Evolutionary conservation across 2,329 filamentous ascomycete genomes (phyloP).

Genomic region (Nemania abortiva): DNA sequence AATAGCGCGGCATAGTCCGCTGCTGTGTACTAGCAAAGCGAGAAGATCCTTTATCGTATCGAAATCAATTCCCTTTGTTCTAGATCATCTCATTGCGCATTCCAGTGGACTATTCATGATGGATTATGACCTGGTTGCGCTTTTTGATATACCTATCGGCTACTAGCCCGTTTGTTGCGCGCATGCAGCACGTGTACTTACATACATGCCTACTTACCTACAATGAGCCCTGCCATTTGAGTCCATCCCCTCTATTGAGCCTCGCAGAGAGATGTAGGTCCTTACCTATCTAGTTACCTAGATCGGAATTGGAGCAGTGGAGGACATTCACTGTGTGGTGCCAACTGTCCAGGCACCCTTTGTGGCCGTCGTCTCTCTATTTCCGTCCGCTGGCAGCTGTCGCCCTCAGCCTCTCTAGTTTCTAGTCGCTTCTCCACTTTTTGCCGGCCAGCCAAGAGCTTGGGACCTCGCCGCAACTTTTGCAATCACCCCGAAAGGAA

Average conservation of each 20-base stretch:
- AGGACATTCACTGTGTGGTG: neutral
- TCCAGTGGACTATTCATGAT: neutral
- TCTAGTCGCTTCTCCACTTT: constrained; percentile 40
- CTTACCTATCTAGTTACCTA: neutral
- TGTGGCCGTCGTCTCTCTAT: neutral
- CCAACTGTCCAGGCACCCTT: constrained; percentile 27
- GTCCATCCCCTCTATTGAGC: neutral
- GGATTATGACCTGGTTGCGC: neutral
- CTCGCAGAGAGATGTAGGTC: neutral
- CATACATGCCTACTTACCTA: too few species aligned
- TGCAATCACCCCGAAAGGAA: constrained; percentile 46
- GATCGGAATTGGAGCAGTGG: neutral
- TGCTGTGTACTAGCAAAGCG: constrained; percentile 49
- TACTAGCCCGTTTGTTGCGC: too few species aligned
- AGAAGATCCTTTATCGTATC: constrained; percentile 33
- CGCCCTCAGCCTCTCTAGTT: constrained; percentile 33
- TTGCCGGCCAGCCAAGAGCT: constrained; percentile 46
- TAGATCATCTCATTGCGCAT: neutral
- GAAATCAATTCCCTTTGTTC: constrained; percentile 39
- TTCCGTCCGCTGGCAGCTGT: constrained; percentile 29
- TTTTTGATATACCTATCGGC: neutral
- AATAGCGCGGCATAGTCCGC: constrained; percentile 40
- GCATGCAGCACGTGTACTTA: too few species aligned
- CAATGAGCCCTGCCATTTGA: too few species aligned
- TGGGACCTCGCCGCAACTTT: constrained; percentile 47